Base-by-base conservation (phyloP, 768 basidiomycete genomes). In the Coprinopsis sp. region DNA sequence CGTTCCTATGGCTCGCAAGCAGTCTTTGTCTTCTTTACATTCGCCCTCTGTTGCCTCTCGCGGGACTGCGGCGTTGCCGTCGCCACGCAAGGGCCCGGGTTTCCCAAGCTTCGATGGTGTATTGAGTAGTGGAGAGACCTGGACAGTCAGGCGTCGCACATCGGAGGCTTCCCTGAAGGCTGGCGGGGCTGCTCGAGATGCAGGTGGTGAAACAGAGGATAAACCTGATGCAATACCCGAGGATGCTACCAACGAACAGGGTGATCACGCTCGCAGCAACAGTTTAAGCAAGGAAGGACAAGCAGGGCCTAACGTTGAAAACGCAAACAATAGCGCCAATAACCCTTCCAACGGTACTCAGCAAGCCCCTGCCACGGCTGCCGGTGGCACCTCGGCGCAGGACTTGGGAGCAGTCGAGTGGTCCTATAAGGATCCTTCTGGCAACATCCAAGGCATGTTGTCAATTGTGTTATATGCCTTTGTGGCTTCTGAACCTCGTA, bases 351-450 rank as follows among this genome's bases (percentile, higher is more conserved):
- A 21, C 31, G n/a, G 37, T 40, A 43, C 38, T 29, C 45, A 24
- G 19, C 24, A 41, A 5, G 27, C 19, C 19, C 43, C 50, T 33
- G 44, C 22, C 29, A 51, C 41, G 33, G 66, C 61, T 7, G 67
- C 46, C 8, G 31, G 12, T 14, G 10, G 74, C 12, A 75, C 76
- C 39, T 73, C 76, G 42, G 75, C 74, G 31, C 51, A 64, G 36
- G 84, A 86, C 66, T 69, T 78, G 25, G 72, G 76, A 23, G 74
- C 64, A 52, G 64, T 93, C 18, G 82, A 90, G 60, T 97, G 93
- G 93, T 87, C 82, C 19, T 97, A 97, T 64, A 78, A 91, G 40
- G 93, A 97, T 60, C 92, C 91, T 16, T 80, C 87, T 54, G 91
- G 93, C n/a, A 79, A 86, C 49, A 70, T 94, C 33, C 93, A 97